phyloP scores from a whole-genome alignment of 768 basidiomycete genomes.

The Asterophora parasitica region DNA sequence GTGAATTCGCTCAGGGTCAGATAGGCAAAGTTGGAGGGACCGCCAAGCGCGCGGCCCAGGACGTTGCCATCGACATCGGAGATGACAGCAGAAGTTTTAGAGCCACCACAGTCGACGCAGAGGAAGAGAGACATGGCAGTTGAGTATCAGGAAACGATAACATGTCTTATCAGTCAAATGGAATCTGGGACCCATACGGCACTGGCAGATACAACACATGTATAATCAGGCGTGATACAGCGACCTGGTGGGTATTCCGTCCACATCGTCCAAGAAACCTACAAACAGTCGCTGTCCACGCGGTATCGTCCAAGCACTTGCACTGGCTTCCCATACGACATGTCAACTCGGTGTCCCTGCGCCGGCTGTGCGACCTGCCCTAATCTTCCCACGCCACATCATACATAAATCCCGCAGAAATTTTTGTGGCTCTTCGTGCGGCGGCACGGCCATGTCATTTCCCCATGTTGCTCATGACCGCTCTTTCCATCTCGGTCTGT shows the following conservation, averaged over 20 bases:
- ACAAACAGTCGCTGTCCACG: background rate
- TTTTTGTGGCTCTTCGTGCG: constrained; percentile 52
- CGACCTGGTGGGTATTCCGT: background rate
- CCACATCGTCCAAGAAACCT: background rate
- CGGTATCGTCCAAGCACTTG: background rate
- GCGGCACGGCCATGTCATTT: constrained; percentile 71
- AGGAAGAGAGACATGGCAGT: constrained; percentile 57
- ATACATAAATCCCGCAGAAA: constrained; percentile 6
- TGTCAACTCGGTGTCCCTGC: too few species aligned
- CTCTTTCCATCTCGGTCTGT: constrained; percentile 32
- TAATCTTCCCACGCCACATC: constrained; percentile 32
- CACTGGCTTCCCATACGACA: background rate
- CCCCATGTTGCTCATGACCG: constrained; percentile 90
- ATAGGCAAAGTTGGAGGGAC: constrained; percentile 85
- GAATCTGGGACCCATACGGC: background rate
- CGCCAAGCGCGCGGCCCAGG: constrained; percentile 62
- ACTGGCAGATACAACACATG: background rate
- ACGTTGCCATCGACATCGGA: constrained; percentile 52
- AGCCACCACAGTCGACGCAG: constrained; percentile 86
- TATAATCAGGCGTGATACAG: background rate
- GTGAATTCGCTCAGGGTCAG: constrained; percentile 61
- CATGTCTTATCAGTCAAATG: background rate
- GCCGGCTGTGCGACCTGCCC: too few species aligned
- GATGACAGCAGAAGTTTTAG: constrained; percentile 80
- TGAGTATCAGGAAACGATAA: background rate